Evolutionary conservation across 768 basidiomycete species (phyloP).

Genomic region (Boletus pseudopeckii): DNA sequence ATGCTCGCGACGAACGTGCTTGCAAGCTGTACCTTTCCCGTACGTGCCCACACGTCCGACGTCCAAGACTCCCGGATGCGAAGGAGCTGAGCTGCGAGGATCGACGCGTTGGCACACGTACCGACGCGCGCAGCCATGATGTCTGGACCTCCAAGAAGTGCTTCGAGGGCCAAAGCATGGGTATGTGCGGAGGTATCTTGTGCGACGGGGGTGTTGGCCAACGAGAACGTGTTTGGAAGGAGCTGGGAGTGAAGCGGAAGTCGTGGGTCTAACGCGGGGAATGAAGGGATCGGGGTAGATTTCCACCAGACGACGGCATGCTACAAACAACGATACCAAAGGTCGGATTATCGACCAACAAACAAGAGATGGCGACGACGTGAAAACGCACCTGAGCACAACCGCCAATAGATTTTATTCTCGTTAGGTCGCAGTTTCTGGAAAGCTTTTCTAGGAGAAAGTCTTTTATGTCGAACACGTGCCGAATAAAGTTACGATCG

Average conservation of each 20-base stretch:
- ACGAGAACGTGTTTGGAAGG: conserved; percentile 59
- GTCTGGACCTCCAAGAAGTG: conserved; percentile 74
- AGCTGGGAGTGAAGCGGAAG: conserved; percentile 70
- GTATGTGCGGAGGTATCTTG: conserved; percentile 81
- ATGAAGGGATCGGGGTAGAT: conserved; percentile 66
- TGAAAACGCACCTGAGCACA: conserved; percentile 61
- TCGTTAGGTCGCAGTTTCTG: conserved; percentile 63
- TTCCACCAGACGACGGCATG: conserved; percentile 88
- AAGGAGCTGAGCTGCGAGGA: conserved; percentile 72
- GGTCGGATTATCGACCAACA: conserved; percentile 5
- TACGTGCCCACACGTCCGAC: conserved; percentile 73
- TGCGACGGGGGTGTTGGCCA: conserved; percentile 71
- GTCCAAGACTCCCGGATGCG: conserved; percentile 78
- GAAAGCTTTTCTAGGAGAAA: conserved; percentile 70
- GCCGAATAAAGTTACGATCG: conserved; percentile 33
- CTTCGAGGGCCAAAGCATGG: conserved; percentile 72
- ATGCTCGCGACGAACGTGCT: conserved; percentile 71
- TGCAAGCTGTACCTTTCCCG: conserved; percentile 75
- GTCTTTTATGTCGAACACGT: conserved; percentile 45
- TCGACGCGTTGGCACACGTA: conserved; percentile 64
- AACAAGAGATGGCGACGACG: neutral
- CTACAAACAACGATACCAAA: conserved; percentile 22
- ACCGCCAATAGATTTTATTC: conserved; percentile 75
- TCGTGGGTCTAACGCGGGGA: conserved; percentile 70
- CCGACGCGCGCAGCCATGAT: conserved; percentile 75